Evolutionary conservation across 2,329 filamentous ascomycete species (phyloP), one percentile per base, ranked within the genome.

Genomic region (Talaromyces sp.): DNA sequence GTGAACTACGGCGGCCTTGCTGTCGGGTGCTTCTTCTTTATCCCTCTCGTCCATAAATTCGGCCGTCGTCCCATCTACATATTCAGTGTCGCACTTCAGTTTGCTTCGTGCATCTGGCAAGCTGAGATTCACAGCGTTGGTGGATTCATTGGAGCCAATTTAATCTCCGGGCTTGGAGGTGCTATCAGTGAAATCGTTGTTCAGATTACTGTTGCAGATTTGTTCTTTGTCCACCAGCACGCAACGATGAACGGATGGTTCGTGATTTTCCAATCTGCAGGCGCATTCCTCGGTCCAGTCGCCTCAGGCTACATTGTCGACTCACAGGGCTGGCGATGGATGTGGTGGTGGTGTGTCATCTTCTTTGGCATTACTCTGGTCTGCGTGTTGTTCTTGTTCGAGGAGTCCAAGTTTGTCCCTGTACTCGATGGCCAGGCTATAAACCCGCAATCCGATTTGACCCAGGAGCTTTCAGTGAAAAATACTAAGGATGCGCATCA

Each of bases 271-370:
- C 52, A 60, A 14, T 65, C 49, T 9, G 47, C 66, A 43, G 64
- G 68, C n/a, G 65, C 69, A 2, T 75, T 69, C 20, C 63, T 80
- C 0, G 73, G 69, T 1, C 70, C 74, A 0, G 60, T 63, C 1
- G 60, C 58, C 2, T 60, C 60, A 11, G 70, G 67, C 6, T 71
- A 67, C 36, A 64, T 76, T 14, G 71, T 73, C 0, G 61, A 65
- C 0, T 58, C 64, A 2, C 71, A 77, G 56, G 78, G 77, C 0
- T 83, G 80, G 80, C 68, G 78, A 24, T 82, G 77, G 77, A 71
- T 76, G 8, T 81, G 73, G 71, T 81, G 78, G 77, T 80, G 71
- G 70, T 73, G 65, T 41, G 66, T 70, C 11, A 76, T 80, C 32
- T 66, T 79, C 52, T 65, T 78, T 16, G 69, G 69, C 0, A 49